Evolutionary conservation across 1,139 yeast genomes (phyloP).

Genomic region (Scheffersomyces quercinus): DNA sequence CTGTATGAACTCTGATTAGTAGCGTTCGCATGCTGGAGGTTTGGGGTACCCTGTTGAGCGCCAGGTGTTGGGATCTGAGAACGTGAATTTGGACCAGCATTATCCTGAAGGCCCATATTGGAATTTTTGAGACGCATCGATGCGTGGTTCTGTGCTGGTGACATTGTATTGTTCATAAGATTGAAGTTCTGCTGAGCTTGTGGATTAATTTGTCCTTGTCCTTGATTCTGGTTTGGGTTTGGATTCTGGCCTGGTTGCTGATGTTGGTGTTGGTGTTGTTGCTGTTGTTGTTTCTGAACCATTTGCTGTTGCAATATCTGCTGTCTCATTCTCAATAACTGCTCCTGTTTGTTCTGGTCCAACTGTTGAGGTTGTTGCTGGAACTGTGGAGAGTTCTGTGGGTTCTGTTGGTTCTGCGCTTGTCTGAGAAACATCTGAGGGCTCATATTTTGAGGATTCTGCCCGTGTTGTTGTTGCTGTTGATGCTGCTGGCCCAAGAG

Average conservation of each 20-base stretch:
- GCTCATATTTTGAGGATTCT: constrained; percentile 13
- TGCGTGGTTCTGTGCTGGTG: constrained; percentile 1
- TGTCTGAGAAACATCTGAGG: constrained; percentile 31
- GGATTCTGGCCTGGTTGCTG: neutral
- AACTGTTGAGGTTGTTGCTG: constrained; percentile 13
- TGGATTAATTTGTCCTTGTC: constrained; percentile 5
- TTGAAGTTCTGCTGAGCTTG: constrained; percentile 6
- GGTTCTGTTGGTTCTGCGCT: constrained; percentile 14
- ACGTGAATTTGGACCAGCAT: neutral
- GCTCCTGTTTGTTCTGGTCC: constrained; percentile 23
- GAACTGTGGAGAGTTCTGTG: constrained; percentile 2
- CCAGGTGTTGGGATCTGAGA: constrained; percentile 7
- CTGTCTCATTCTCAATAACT: constrained; percentile 37
- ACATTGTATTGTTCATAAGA: constrained; percentile 7
- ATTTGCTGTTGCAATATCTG: constrained; percentile 43
- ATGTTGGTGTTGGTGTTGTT: neutral
- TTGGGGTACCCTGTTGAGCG: constrained; percentile 7
- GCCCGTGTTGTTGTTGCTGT: constrained; percentile 4
- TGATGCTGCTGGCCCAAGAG: constrained; percentile 8
- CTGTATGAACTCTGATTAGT: constrained; percentile 4
- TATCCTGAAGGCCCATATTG: constrained; percentile 14
- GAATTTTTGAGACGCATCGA: constrained; percentile 13
- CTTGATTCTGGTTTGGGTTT: constrained; percentile 3
- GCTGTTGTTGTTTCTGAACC: constrained; percentile 20
- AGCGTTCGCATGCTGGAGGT: constrained; percentile 3